A percentile compares a stretch with the other conserved stretches of the same genome.
Conservation (phyloP, 2,329 filamentous ascomycete species). For the Dactylonectria estremocensis region DNA sequence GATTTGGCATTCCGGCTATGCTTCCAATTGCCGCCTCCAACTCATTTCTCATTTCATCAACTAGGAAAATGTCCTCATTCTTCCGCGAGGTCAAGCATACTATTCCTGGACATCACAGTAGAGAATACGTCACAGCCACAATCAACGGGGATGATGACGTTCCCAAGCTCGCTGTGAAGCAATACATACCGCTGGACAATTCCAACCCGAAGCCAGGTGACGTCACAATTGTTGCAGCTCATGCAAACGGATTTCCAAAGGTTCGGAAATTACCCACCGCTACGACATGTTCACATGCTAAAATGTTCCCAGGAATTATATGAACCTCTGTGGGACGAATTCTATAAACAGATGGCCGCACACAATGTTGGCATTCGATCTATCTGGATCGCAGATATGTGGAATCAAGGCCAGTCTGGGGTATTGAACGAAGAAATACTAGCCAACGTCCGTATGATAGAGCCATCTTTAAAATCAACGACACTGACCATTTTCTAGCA, state of each 20-base stretch:
- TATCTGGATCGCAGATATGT: constrained; percentile 15
- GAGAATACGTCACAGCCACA: constrained; percentile 10
- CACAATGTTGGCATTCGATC: constrained; percentile 2
- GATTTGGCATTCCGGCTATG: no score
- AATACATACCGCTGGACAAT: constrained; percentile 15
- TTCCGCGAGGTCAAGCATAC: constrained; percentile 1
- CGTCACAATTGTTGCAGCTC: constrained; percentile 18
- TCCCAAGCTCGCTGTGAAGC: constrained; percentile 12
- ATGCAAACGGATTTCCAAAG: constrained; percentile 24
- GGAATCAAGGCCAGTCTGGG: constrained; percentile 12
- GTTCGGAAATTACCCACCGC: neutral
- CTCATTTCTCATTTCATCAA: no score
- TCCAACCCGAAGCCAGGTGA: neutral
- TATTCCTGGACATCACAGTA: constrained; percentile 8
- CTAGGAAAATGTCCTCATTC: neutral
- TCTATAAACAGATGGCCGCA: neutral
- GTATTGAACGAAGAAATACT: constrained; percentile 5
- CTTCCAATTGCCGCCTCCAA: no score
- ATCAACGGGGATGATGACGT: constrained; percentile 6
- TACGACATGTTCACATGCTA: neutral
- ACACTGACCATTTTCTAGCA: neutral
- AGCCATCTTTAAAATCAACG: no score
- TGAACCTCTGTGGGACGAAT: constrained; percentile 19
- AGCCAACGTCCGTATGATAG: constrained; percentile 11
- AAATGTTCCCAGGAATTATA: constrained; percentile 5